Percentiles rank a stretch among this genome's conserved stretches.
phyloP scores from a whole-genome alignment of 2,329 filamentous ascomycete species.

The Diaporthe ampelina region DNA sequence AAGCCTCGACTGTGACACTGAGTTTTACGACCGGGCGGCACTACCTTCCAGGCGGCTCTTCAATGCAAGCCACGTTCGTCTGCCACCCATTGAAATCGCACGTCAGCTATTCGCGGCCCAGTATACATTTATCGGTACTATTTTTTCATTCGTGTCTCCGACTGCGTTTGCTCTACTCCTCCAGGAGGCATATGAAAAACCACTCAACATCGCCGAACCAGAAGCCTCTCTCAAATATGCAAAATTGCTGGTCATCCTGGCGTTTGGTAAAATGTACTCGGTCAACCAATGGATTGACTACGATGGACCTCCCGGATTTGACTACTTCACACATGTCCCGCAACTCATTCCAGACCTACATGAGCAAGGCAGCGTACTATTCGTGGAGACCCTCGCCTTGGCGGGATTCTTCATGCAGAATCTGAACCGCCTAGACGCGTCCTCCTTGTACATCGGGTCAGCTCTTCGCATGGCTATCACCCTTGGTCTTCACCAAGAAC shows the following conservation, averaged over 20 bases:
- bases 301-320: conserved; percentile 68
- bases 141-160: conserved; percentile 66
- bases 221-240: conserved; percentile 65
- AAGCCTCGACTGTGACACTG: conserved; percentile 49
- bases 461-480: conserved; percentile 71
- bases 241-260: conserved; percentile 66
- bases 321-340: conserved; percentile 66
- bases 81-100: conserved; percentile 65
- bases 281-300: conserved; percentile 68
- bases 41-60: conserved; percentile 50
- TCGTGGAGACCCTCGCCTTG: conserved; percentile 67
- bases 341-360: conserved; percentile 68
- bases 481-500: conserved; percentile 68
- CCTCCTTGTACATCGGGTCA: conserved; percentile 67
- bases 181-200: conserved; percentile 57
- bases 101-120: conserved; percentile 65
- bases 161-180: conserved; percentile 61
- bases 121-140: conserved; percentile 69
- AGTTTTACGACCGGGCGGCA: conserved; percentile 53
- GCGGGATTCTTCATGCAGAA: conserved; percentile 71
- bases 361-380: conserved; percentile 66
- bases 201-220: conserved; percentile 57
- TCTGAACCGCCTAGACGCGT: conserved; percentile 67
- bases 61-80: conserved; percentile 49
- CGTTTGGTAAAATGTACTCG: conserved; percentile 69